Evolutionary conservation across 202 grass and related monocot genomes (phyloP).

Genomic region (Sporobolus alterniflorus): DNA sequence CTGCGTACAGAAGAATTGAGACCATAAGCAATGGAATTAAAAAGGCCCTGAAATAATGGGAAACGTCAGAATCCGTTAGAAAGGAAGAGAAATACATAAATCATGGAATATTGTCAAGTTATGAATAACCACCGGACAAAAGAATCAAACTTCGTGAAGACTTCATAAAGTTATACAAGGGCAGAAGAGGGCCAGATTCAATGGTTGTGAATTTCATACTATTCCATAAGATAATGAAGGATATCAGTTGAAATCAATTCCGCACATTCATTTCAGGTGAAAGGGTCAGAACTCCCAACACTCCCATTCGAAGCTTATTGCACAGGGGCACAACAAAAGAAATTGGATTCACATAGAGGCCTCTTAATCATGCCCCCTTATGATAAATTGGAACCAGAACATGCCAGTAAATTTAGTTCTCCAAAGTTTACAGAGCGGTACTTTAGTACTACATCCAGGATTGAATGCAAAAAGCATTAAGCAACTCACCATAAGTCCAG

Average conservation of each 20-base stretch:
- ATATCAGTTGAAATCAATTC: not conserved
- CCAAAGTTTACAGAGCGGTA: not conserved
- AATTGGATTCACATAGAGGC: not conserved
- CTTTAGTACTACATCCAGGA: conserved; percentile 14
- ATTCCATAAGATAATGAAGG: conserved; percentile 23
- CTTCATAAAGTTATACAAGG: not conserved
- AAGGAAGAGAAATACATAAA: not conserved
- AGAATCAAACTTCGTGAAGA: not conserved
- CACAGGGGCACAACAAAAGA: not conserved
- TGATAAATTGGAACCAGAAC: not conserved
- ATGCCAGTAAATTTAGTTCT: not conserved
- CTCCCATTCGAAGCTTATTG: conserved; percentile 12
- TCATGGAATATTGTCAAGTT: not conserved
- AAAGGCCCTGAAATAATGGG: conserved; percentile 60
- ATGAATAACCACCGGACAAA: not conserved
- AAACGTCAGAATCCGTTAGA: conserved; percentile 2
- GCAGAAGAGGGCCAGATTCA: not conserved
- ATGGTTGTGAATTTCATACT: not conserved
- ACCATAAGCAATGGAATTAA: conserved; percentile 96
- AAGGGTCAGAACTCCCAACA: not conserved
- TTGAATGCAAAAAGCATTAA: conserved; percentile 23
- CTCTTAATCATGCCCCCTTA: conserved; percentile 2
- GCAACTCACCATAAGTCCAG: conserved; percentile 87
- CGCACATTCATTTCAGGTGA: not conserved
- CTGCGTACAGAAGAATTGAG: conserved; percentile 94